Conservation (phyloP, 148 eudicot species). For the Suaeda aralocaspica region DNA sequence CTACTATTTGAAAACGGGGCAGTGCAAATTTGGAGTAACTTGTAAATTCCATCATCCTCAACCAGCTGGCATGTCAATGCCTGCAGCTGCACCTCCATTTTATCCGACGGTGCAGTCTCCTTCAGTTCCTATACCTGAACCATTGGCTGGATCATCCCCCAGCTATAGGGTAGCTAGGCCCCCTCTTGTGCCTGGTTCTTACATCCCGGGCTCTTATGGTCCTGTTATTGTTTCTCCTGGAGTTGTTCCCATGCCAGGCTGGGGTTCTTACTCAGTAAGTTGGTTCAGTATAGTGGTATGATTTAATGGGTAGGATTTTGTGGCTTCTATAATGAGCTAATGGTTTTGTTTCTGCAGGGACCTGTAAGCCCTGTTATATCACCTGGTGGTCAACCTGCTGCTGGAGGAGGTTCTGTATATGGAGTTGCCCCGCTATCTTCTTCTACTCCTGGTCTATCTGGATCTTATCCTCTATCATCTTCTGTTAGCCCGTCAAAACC, state of each 20-base stretch:
- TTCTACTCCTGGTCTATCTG: conserved; percentile 54
- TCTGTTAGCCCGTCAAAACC: conserved; percentile 41
- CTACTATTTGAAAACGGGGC: conserved; percentile 99
- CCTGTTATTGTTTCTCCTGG: conserved; percentile 75
- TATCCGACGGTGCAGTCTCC: conserved; percentile 87
- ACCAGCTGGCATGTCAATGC: conserved; percentile 49
- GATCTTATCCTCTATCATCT: conserved; percentile 48
- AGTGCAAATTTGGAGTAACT: conserved; percentile 84
- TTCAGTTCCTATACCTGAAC: conserved; percentile 60
- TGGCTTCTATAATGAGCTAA: not conserved
- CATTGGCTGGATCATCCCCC: conserved; percentile 38
- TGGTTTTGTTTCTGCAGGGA: conserved; percentile 48
- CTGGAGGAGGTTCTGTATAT: conserved; percentile 55
- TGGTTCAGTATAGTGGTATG: conserved; percentile 5
- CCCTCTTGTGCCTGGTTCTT: conserved; percentile 70
- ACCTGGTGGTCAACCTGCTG: conserved; percentile 63
- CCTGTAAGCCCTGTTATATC: conserved; percentile 71
- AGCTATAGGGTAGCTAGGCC: conserved; percentile 68
- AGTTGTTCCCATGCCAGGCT: conserved; percentile 72
- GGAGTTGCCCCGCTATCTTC: conserved; percentile 58
- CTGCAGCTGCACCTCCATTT: conserved; percentile 79
- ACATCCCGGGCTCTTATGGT: conserved; percentile 71
- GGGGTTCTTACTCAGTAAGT: conserved; percentile 84
- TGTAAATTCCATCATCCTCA: conserved; percentile 99
- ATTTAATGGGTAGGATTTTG: not conserved